phyloP scores from a whole-genome alignment of 2,329 filamentous ascomycete species.

The Penicillium sp. region DNA sequence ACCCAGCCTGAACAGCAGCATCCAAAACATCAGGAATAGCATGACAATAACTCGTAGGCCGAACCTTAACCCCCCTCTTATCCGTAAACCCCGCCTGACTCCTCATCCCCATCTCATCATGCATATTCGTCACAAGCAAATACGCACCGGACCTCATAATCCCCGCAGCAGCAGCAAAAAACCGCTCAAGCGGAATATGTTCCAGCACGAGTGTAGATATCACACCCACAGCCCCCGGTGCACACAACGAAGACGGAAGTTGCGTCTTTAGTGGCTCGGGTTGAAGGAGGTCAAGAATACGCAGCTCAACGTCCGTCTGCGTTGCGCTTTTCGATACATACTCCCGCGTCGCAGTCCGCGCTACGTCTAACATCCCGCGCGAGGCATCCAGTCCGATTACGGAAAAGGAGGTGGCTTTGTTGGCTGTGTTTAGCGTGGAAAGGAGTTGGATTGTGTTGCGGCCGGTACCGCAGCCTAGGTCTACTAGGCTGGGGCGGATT shows the following conservation, averaged over 20 bases:
- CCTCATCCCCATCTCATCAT: conserved; percentile 59
- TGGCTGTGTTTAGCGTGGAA: conserved; percentile 3
- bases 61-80: conserved; percentile 55
- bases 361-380: conserved; percentile 56
- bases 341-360: conserved; percentile 39
- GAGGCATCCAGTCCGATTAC: conserved; percentile 58
- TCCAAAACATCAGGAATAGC: conserved; percentile 51
- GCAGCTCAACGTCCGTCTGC: conserved; percentile 24
- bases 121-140: conserved; percentile 67
- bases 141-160: conserved; percentile 50
- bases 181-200: conserved; percentile 58
- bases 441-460: conserved; percentile 58
- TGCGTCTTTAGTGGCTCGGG: conserved; percentile 7
- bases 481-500: conserved; percentile 48
- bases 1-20: conserved; percentile 48
- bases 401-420: conserved; percentile 19
- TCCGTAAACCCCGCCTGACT: conserved; percentile 64
- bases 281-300: conserved; percentile 42
- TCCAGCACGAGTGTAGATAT: conserved; percentile 64
- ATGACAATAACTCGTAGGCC: conserved; percentile 59
- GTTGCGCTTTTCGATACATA: not conserved
- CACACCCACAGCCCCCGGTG: conserved; percentile 44
- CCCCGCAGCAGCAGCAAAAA: conserved; percentile 51
- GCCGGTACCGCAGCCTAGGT: conserved; percentile 65
- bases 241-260: conserved; percentile 17